Base-by-base conservation (phyloP, 192 early-diverging fungal genomes). In the Cetraspora pellucida region DNA sequence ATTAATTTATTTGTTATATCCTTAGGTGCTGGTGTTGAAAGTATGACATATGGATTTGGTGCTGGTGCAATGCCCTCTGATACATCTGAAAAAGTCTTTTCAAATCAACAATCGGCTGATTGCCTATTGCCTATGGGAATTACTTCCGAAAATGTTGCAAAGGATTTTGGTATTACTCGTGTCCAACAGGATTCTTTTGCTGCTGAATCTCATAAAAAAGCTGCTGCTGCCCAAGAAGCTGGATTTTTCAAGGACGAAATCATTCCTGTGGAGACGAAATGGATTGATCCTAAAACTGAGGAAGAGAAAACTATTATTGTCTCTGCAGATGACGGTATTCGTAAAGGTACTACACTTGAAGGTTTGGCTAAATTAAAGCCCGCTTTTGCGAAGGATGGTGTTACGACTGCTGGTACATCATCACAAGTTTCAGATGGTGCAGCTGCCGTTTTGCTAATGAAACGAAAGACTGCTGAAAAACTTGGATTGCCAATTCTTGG, bases 371-470 rank as follows among this genome's bases (percentile, higher is more conserved):
- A 97, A 82, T 87, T 95, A 71, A 87, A 88, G 47, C 93, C 96
- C 28, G 95, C 93, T n/a, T 98, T 99, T 85, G 90, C 88, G 63
- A 86, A 87, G 59, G 81, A 91, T 27, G 96, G 96, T 68, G 82
- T 86, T 74, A 95, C 96, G 65, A 97, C 96, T 44, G 97, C 96
- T 54, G 97, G 95, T 70, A 97, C 95, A 80, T 91, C 96, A 54
- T 99, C 97, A 65, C 96, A 99, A 89, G 95, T 98, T 68, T 96
- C 96, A 14, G 97, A 99, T 82, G 96, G 96, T 79, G 97, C 96
- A 30, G 97, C 96, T 30, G 96, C 94, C 19, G 95, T 96, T 72
- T 87, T 99, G 64, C 84, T 99, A 81, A 96, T 96, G 93, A 95
- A 94, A 86, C 92, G 97, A 78, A 92, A 90, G 84, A 92, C 88